Conservation (phyloP, 371 early-diverging fungal species). For the Mortierella polycephala region DNA sequence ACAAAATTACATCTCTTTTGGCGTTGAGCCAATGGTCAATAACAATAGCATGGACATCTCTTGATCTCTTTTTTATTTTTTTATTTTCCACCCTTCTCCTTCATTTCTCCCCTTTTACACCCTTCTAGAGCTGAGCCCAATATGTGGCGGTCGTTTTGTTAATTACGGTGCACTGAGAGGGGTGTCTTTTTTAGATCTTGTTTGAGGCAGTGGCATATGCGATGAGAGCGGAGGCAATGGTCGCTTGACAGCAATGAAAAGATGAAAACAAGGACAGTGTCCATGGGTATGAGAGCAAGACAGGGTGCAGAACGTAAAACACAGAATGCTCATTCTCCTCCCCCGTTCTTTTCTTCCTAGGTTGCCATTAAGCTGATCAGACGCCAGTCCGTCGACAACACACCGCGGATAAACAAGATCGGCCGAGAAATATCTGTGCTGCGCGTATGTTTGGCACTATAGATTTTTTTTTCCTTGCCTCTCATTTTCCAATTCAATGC, state of each 20-base stretch:
- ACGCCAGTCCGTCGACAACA: conserved; percentile 81
- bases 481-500: not conserved
- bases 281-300: too few relatives aligned
- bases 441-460: conserved; percentile 61
- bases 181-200: too few relatives aligned
- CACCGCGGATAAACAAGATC: conserved; percentile 79
- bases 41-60: too few relatives aligned
- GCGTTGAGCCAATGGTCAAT: too few relatives aligned
- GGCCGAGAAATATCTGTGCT: conserved; percentile 84
- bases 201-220: too few relatives aligned
- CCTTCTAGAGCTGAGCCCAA: not conserved
- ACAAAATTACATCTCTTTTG: too few relatives aligned
- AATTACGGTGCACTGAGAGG: not conserved
- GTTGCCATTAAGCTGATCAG: conserved; percentile 85
- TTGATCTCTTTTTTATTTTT: conserved; percentile 4
- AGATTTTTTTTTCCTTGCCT: not conserved
- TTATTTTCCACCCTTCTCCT: conserved; percentile 1
- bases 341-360: conserved; percentile 39
- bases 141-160: too few relatives aligned
- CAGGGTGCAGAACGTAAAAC: too few relatives aligned
- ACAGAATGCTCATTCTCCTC: not conserved
- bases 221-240: too few relatives aligned
- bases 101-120: conserved; percentile 14
- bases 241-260: too few relatives aligned
- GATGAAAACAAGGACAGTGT: too few relatives aligned